Percentiles rank a stretch among this genome's conserved stretches.
Conservation (phyloP, 2,329 filamentous ascomycete genomes). For the Sclerotinia glacialis region DNA sequence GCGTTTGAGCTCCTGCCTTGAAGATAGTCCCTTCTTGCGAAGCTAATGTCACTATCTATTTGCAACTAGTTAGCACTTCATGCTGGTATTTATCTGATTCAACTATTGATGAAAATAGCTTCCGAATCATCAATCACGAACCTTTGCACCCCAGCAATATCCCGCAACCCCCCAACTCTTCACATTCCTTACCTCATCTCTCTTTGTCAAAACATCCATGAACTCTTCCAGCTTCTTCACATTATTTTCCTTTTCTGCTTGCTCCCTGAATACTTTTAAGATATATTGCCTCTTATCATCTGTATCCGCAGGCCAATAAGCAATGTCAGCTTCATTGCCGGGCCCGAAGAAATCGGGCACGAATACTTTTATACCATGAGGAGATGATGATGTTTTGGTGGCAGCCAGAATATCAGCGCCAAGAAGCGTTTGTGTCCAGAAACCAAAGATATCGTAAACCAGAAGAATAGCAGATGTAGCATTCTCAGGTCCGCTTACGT, state of each 20-base stretch:
- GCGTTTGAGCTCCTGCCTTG: slow-evolving; percentile 49
- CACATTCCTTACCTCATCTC: slow-evolving; percentile 26
- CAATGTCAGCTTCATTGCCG: slow-evolving; percentile 44
- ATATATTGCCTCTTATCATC: slow-evolving; percentile 29
- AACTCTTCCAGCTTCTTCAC: slow-evolving; percentile 22
- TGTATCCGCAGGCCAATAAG: slow-evolving; percentile 27
- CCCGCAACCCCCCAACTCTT: slow-evolving; percentile 36
- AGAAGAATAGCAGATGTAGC: slow-evolving; percentile 57
- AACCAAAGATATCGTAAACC: slow-evolving; percentile 66
- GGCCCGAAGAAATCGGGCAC: slow-evolving; percentile 83
- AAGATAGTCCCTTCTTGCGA: slow-evolving; percentile 56
- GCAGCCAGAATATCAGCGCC: slow-evolving; percentile 63
- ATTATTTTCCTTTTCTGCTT: slow-evolving; percentile 23
- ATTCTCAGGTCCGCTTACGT: slow-evolving; percentile 47
- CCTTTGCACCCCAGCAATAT: slow-evolving; percentile 68
- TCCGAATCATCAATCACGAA: not conserved
- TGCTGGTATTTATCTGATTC: not conserved
- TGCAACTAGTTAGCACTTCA: not conserved
- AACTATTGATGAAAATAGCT: accelerated
- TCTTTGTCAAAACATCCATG: slow-evolving; percentile 22
- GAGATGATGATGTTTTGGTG: slow-evolving; percentile 41
- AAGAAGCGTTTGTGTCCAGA: slow-evolving; percentile 66
- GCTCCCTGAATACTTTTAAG: slow-evolving; percentile 28
- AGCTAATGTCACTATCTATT: slow-evolving; percentile 50
- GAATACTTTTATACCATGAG: slow-evolving; percentile 68